Base-by-base conservation (phyloP, 441 rosid genomes). In the Gossypium davidsonii region DNA sequence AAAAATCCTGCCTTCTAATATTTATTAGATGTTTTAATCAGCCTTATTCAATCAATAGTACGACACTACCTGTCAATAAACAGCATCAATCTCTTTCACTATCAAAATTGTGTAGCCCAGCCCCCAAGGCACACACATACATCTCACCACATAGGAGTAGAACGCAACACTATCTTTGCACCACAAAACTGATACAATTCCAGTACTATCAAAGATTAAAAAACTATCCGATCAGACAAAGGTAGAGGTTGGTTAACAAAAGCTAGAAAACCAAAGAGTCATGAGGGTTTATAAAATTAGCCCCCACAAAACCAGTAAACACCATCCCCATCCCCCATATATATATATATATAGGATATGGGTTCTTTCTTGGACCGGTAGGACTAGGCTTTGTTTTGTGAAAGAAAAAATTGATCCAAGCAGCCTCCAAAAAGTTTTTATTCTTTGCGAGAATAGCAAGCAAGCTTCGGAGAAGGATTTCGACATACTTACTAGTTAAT, bases 401-500 rank as follows among this genome's bases (percentile, higher is more conserved):
- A 76, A 59, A 17, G 37, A 4, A 74, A 73, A 65, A 75, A 74
- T 49, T 67, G 63, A 66, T 73, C 80, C 76, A 61, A 25, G 8
- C 1, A 58, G 37, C 12, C 37, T 25, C 14, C 31, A 58, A 58
- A 58, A 51, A 51, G 6, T 0, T 15, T 0, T 12, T 72, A 78
- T 76, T 83, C 76, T 58, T 64, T 63, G 78, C 37, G 48, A 21
- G 61, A 26, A 56, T 12, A 75, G 72, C 67, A 62, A 61, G 53
- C 39, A 34, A 34, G 39, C 39, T 34, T 34, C 39, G 8, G 8
- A 34, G 39, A 76, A 79, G 72, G 53, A 57, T 28, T 26, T 66
- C 71, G 31, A 59, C 72, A 14, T 69, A 31, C 10, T 51, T 59
- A 65, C 37, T 17, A 60, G 52, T 81, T 75, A 86, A 80, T 73